A percentile compares a stretch with the other conserved stretches of the same genome.
Conservation (phyloP, 192 early-diverging fungal genomes). For the Backusella liffmaniae region DNA sequence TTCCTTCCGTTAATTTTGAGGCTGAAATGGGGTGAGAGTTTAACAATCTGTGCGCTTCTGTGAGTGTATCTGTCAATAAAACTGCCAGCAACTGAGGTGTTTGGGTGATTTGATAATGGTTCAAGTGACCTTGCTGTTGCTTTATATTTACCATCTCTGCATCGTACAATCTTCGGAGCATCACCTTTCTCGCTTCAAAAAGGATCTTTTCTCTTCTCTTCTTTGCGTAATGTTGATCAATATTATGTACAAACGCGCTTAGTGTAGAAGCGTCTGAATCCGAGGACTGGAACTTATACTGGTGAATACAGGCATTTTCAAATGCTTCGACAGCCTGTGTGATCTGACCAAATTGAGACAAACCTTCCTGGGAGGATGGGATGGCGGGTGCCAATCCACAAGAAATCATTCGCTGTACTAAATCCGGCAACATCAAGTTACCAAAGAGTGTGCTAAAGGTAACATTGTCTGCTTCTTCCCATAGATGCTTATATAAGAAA, state of each 20-base stretch:
- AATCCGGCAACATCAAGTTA: conserved; percentile 17
- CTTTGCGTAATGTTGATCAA: conserved; percentile 51
- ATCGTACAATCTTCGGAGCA: conserved; percentile 47
- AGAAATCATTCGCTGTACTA: conserved; percentile 14
- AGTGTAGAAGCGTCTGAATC: conserved; percentile 31
- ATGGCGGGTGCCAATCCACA: conserved; percentile 13
- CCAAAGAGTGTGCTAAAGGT: conserved; percentile 19
- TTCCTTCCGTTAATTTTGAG: conserved; percentile 41
- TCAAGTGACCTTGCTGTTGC: conserved; percentile 20
- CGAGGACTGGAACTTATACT: conserved; percentile 21
- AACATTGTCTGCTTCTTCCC: background rate
- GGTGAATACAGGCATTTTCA: background rate
- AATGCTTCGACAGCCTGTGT: conserved; percentile 13
- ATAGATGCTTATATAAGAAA: conserved; percentile 21
- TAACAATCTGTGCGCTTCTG: conserved; percentile 22
- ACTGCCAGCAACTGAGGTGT: conserved; percentile 24
- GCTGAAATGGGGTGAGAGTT: conserved; percentile 25
- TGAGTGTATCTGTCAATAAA: conserved; percentile 15
- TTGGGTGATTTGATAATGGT: conserved; percentile 31
- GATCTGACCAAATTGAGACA: conserved; percentile 10
- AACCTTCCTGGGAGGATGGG: conserved; percentile 14
- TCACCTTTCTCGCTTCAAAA: conserved; percentile 42
- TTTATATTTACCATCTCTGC: conserved; percentile 26
- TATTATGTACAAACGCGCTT: conserved; percentile 41
- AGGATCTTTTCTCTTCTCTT: conserved; percentile 43